These are phyloP conservation scores for Fusarium pseudoanthophilum DNA, from an alignment of 2,329 filamentous ascomycete genomes.

Conservation along the genomic window DNA sequence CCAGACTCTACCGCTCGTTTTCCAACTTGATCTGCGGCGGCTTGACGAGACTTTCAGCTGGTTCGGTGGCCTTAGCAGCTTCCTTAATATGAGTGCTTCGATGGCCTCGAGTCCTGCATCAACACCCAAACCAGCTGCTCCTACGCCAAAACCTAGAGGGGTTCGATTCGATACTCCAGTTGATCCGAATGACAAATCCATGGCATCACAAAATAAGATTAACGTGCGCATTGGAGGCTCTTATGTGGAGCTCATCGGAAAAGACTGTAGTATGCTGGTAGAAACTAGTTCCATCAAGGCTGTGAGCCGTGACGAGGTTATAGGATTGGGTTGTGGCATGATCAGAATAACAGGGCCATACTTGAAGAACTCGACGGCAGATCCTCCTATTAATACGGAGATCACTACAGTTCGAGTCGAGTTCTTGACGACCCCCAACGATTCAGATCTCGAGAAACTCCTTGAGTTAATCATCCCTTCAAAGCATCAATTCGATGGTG, in stretches of 20 bases:
- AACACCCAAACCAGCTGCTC: slow-evolving; percentile 50
- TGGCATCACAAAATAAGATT: slow-evolving; percentile 70
- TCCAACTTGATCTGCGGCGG: slow-evolving; percentile 80
- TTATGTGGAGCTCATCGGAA: slow-evolving; percentile 79
- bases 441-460: slow-evolving; percentile 83
- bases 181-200: slow-evolving; percentile 59
- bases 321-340: slow-evolving; percentile 79
- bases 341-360: slow-evolving; percentile 80
- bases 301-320: slow-evolving; percentile 76
- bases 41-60: slow-evolving; percentile 88
- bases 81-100: slow-evolving; percentile 88
- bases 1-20: slow-evolving; percentile 78
- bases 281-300: slow-evolving; percentile 86
- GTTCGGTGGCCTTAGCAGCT: slow-evolving; percentile 91
- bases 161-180: slow-evolving; percentile 68
- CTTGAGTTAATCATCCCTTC: slow-evolving; percentile 90
- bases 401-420: slow-evolving; percentile 76
- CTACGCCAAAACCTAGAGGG: slow-evolving; percentile 61
- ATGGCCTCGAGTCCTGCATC: slow-evolving; percentile 78
- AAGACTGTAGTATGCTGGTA: slow-evolving; percentile 77
- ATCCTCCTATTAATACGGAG: slow-evolving; percentile 71
- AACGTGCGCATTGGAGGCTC: slow-evolving; percentile 82
- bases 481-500: slow-evolving; percentile 85
- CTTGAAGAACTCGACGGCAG: slow-evolving; percentile 60
- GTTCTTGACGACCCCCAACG: slow-evolving; percentile 77